Evolutionary conservation across 1,139 yeast species (phyloP), one percentile per base, ranked within the genome.

Genomic region (Suhomyces anneliseae): DNA sequence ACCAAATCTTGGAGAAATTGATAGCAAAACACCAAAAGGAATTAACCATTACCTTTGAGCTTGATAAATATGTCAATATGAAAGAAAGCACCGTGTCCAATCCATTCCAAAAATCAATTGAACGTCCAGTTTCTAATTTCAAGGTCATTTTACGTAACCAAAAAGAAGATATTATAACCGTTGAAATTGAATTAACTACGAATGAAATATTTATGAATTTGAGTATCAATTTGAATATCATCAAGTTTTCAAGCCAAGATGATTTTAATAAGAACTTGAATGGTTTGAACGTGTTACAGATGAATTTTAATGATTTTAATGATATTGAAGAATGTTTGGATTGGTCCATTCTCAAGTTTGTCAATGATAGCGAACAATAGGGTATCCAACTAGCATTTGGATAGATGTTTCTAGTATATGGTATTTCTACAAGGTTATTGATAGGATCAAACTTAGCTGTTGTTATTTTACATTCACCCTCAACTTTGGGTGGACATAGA

Each of bases 321-420:
- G 90, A 84, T 53, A 67, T 85, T 5, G 85, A 81, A 46, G 86
- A 83, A 54, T 83, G 90, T 68, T 64, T 86, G 44, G 76, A 76
- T 47, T 86, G 92, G 90, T 70, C 82, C 1, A 65, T 81, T 1
- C 58, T 65, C 48, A 70, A 66, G 48, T 74, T 73, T 50, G 51
- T 65, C 35, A 53, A 57, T 19, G 32, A 44, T 34, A 36, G 39
- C 19, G 59, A 59, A 43, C 49, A 48, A 44, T 42, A 40, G 24
- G 11, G 15, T 14, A 14, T 14, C 15, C 15, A 14, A 14, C 15
- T 14, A 14, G 2, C 15, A 14, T 14, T 14, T 14, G 15, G 24
- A 19, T 19, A 19, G 24, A 19, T 19, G 24, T 19, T 19, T 19
- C 24, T 19, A 2, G 24, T 19, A 6, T 19, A 19, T 19, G 24